Base-by-base conservation (phyloP, 805 yeast genomes). In the Candida coleopterorum region DNA sequence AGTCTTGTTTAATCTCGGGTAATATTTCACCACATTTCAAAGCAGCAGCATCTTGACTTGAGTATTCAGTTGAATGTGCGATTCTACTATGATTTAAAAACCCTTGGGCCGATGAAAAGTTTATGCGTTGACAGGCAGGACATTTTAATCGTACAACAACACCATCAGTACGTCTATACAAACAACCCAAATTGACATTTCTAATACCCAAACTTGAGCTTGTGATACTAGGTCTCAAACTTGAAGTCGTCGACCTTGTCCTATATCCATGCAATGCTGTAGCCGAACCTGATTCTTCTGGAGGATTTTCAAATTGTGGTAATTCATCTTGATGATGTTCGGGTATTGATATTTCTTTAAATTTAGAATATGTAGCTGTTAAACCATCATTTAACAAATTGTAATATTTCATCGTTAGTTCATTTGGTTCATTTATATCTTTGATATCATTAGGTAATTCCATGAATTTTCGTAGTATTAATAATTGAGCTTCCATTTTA, bases 101-200 rank as follows among this genome's bases (percentile, higher is more conserved):
- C 11, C 93, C 93, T 52, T 85, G 93, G 0, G 88, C 85, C 10
- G 84, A 75, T 7, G 85, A 79, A 50, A 85, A 85, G 43, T 82
- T 84, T 28, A 77, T 70, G 35, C 89, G 56, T 9, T 66, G 71
- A 56, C 95, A 85, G 34, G 70, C 73, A 1, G 79, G 75, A 53
- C 95, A 85, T 7, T 77, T 77, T 25, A 85, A 65, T 33, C 78
- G 68, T 2, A 85, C 87, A 15, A 81, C 58, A 1, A 81, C 67
- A 2, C 89, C 89, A 53, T 85, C 93, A 4, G 81, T 74, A 42
- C 87, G 56, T 43, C 79, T 65, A 49, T 79, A 81, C 3, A 81
- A 68, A 45, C 86, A 79, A 7, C 71, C 72, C 7, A 62, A 36
- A 9, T 49, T 49, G 25, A 53, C 54, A 18, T 46, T 49, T 18